These are phyloP conservation scores for Melocanna baccifera DNA, from an alignment of 176 grass and related monocot genomes.

Conservation along the genomic window DNA sequence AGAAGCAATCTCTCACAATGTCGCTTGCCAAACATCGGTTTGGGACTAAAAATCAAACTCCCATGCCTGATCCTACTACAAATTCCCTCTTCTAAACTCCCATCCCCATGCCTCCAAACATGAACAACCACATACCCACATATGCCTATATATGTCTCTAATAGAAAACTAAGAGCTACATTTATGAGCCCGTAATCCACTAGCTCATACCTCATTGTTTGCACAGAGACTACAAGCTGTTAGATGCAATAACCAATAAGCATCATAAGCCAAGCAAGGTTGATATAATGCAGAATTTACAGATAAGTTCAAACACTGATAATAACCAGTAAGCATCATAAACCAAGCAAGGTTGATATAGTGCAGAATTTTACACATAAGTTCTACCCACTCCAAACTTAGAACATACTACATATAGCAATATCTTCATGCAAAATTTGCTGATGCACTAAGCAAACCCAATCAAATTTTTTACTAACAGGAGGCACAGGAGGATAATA, in stretches of 20 bases:
- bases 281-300: no score
- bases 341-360: background rate
- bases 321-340: background rate
- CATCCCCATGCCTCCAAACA: background rate
- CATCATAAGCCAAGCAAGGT: background rate
- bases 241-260: background rate
- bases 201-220: no score
- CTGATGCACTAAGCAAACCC: background rate
- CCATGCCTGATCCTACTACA: no score
- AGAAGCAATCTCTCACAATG: no score
- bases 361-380: background rate
- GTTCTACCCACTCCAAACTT: background rate
- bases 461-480: background rate
- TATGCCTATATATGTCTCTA: background rate
- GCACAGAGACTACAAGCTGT: background rate
- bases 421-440: background rate
- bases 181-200: no score
- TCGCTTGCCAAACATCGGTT: no score
- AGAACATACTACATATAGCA: background rate
- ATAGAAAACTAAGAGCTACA: background rate
- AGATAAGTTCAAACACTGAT: no score
- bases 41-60: no score
- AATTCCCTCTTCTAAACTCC: no score
- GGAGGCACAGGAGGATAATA: background rate
- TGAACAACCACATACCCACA: background rate